phyloP scores from a whole-genome alignment of 371 early-diverging fungal species.

The Mortierella sp. region DNA sequence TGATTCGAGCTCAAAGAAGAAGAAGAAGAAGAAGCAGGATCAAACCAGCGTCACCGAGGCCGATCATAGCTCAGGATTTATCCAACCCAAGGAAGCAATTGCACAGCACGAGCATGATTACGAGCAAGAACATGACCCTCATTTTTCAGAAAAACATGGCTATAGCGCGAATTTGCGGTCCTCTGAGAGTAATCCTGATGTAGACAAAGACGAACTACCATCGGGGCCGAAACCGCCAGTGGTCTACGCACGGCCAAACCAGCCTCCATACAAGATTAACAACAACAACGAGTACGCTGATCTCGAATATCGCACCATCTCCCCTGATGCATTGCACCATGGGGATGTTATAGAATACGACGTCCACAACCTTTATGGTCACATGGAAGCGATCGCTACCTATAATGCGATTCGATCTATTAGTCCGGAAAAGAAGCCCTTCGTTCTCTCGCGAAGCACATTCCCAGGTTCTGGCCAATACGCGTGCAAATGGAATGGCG shows the following conservation, averaged over 20 bases:
- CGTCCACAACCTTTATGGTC: slow-evolving; percentile 77
- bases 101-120: slow-evolving; percentile 17
- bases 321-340: slow-evolving; percentile 68
- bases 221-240: slow-evolving; percentile 12
- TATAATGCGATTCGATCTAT: slow-evolving; percentile 56
- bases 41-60: background rate
- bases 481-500: slow-evolving; percentile 75
- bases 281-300: slow-evolving; percentile 61
- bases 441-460: slow-evolving; percentile 78
- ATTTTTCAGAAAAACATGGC: background rate
- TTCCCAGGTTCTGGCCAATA: slow-evolving; percentile 77
- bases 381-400: slow-evolving; percentile 67
- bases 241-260: slow-evolving; percentile 21
- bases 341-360: slow-evolving; percentile 70
- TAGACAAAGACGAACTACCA: background rate
- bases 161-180: background rate
- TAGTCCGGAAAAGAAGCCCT: slow-evolving; percentile 70
- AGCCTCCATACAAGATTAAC: slow-evolving; percentile 64
- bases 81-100: slow-evolving; percentile 19
- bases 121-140: slow-evolving; percentile 23
- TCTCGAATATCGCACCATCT: slow-evolving; percentile 64
- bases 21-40: slow-evolving; percentile 1
- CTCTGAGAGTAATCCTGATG: too few relatives aligned
- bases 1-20: slow-evolving; percentile 1
- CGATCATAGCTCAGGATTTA: background rate